A percentile compares a stretch with the other conserved stretches of the same genome.
phyloP scores from a whole-genome alignment of 345 rosid species.

The Hevea brasiliensis region DNA sequence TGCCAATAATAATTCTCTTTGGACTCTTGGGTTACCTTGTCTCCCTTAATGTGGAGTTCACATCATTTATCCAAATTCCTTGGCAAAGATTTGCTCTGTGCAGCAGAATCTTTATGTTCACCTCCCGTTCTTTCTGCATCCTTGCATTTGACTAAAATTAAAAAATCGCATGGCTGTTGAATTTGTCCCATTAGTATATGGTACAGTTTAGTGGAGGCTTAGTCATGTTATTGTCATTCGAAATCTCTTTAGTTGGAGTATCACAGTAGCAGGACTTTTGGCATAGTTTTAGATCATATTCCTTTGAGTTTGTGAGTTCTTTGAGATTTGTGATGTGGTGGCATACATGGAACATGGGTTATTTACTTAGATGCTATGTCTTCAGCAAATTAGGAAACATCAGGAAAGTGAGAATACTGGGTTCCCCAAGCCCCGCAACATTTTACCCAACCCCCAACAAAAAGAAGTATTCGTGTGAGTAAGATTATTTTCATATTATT shows the following conservation, averaged over 20 bases:
- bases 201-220: not conserved
- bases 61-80: not conserved
- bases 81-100: not conserved
- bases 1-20: not conserved
- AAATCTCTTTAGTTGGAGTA: not conserved
- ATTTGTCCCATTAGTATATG: not conserved
- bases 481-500: not conserved
- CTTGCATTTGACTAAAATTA: not conserved
- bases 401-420: not conserved
- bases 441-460: too few species aligned
- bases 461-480: not conserved
- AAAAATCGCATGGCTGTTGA: not conserved
- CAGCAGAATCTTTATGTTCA: not conserved
- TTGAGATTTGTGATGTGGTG: not conserved
- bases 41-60: not conserved
- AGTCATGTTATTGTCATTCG: not conserved
- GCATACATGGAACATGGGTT: not conserved
- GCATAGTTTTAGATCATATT: not conserved
- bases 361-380: not conserved
- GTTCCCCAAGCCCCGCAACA: not conserved
- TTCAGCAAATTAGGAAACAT: not conserved
- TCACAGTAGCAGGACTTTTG: not conserved
- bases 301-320: not conserved
- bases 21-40: not conserved
- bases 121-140: not conserved